Conservation (phyloP, 495 filamentous ascomycete genomes). For the Penicillium cinerascens region DNA sequence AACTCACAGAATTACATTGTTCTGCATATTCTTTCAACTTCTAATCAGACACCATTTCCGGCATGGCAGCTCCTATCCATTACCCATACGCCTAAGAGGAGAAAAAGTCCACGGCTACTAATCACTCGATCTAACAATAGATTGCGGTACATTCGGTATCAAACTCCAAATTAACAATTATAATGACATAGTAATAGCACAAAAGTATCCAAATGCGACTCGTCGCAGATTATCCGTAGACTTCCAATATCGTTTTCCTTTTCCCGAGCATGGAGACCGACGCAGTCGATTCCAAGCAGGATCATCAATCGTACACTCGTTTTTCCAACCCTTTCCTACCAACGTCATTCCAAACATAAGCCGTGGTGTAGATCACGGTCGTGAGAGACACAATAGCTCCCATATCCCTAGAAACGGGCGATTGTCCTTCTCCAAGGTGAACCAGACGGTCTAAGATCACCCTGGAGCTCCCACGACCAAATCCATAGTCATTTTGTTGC, state of each 20-base stretch:
- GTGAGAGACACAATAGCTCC: neutral
- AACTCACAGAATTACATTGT: neutral
- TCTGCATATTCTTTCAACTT: neutral
- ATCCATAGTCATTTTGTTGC: neutral
- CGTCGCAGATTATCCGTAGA: slow-evolving; percentile 1
- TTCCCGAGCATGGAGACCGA: neutral
- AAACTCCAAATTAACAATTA: slow-evolving; percentile 16
- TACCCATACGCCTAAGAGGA: neutral
- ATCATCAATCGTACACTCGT: slow-evolving; percentile 6
- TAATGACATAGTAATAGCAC: slow-evolving; percentile 20
- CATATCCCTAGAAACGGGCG: too few species aligned
- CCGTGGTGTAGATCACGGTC: neutral
- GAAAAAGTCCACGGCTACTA: neutral
- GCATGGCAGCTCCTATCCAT: neutral
- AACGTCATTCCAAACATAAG: neutral
- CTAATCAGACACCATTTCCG: neutral
- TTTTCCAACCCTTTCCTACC: neutral
- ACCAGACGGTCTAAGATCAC: neutral
- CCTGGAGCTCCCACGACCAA: neutral
- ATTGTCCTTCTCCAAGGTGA: neutral
- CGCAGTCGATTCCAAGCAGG: neutral
- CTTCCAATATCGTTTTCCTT: neutral
- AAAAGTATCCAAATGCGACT: neutral
- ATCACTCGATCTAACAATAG: neutral
- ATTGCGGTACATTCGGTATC: slow-evolving; percentile 5